These are phyloP conservation scores for Vickermania ingenoplastis DNA, from an alignment of 208 protist species.

Conservation along the genomic window DNA sequence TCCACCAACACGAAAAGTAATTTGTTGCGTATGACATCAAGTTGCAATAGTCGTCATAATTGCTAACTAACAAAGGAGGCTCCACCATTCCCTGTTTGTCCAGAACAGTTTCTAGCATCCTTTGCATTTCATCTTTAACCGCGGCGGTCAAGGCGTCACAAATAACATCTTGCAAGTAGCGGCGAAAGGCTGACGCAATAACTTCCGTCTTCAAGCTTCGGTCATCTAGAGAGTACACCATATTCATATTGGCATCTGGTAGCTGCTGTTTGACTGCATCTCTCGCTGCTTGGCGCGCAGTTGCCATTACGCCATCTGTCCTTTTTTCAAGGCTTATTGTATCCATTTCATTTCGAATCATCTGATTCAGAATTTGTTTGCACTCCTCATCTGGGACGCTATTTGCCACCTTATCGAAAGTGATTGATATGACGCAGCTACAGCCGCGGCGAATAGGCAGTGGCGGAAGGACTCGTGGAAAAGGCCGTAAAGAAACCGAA, in stretches of 20 bases:
- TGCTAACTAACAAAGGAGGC: background rate
- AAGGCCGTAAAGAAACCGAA: background rate
- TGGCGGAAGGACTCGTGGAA: background rate
- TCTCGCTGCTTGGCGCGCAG: background rate
- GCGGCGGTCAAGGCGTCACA: background rate
- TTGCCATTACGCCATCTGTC: background rate
- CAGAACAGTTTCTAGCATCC: too few species aligned
- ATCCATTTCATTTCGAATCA: background rate
- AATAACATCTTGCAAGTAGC: background rate
- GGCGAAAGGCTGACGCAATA: background rate
- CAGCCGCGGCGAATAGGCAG: background rate
- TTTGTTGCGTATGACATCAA: background rate
- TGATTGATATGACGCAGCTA: background rate
- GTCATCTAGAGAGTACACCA: background rate
- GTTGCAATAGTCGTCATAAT: background rate
- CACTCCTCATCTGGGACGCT: background rate
- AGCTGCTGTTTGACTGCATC: background rate
- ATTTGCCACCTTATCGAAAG: background rate
- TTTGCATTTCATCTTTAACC: background rate
- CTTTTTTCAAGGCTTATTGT: background rate
- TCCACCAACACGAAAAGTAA: background rate
- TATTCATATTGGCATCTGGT: background rate
- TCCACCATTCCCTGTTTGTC: too few species aligned
- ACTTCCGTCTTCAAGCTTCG: background rate
- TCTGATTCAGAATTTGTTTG: background rate